Base-by-base conservation (phyloP, 225 moss, liverwort and hornwort genomes). In the Asterella californica region DNA sequence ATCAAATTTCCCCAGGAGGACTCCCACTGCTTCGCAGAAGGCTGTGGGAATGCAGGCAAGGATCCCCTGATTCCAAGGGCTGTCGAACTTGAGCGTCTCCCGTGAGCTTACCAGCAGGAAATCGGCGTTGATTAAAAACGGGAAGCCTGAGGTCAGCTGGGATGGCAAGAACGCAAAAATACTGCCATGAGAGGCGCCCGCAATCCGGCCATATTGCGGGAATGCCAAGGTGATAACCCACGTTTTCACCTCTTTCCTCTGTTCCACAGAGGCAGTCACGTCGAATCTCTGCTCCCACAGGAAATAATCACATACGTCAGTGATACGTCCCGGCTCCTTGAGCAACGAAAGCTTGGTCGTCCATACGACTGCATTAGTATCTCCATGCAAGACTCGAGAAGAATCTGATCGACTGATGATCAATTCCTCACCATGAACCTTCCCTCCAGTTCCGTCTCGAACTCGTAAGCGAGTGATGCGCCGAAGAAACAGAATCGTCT, bases 11-110 rank as follows among this genome's bases (percentile, higher is more conserved):
- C 4, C n/a, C 22, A 77, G 33, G 18, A 82, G 19, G 9, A 15
- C 6, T 18, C 9, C 33, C n/a, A 77, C 11, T 18, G 76, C 77
- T 15, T 15, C 29, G 38, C 49, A 53, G 54, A 80, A 83, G 18
- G 80, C 80, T 21, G 34, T 61, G 17, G 80, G 80, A 38, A 84
- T 22, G 29, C 74, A 71, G 32, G 30, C 70, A 0, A 84, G 70
- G 8, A 84, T 84, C 10, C 83, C 80, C 14, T 45, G 5, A 36
- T 84, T 84, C 83, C 83, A 84, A 12, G 79, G 61, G 52, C 67
- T 76, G 37, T 84, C 83, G 19, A 76, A 80, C 17, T 68, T 53
- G 18, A 84, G 74, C 0, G 55, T 84, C 27, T 76, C 83, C 37
- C 80, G 32, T 0, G 83, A 84, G 4, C 67, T 53, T 1, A 79